These are phyloP conservation scores for peach (Prunus persica) DNA, from an alignment of 306 rosid genomes.

Conservation along the genomic window DNA sequence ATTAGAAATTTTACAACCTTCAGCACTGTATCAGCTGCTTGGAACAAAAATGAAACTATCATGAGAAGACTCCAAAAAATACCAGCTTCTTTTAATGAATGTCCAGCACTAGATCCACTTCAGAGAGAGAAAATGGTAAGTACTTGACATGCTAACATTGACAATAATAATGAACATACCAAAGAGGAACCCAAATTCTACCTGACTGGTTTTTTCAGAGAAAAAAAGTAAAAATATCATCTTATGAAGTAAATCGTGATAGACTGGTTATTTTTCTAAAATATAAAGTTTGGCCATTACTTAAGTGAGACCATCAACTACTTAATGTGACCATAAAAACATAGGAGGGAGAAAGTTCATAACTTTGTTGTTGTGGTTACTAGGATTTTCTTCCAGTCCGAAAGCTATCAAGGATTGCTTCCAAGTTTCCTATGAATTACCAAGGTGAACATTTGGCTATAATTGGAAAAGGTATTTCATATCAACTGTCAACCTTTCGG, in stretches of 20 bases:
- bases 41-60: constrained; percentile 82
- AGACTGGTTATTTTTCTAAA: neutral
- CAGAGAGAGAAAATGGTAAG: constrained; percentile 28
- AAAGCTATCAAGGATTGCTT: neutral
- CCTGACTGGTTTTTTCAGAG: neutral
- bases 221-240: neutral
- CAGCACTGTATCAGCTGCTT: constrained; percentile 81
- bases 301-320: neutral
- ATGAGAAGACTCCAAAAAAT: constrained; percentile 84
- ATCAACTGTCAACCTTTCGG: neutral
- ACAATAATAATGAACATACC: neutral
- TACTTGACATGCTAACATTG: neutral
- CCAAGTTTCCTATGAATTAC: neutral
- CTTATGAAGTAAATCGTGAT: neutral
- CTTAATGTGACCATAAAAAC: neutral
- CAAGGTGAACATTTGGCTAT: neutral
- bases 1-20: constrained; percentile 52
- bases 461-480: neutral
- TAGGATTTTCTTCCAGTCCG: neutral
- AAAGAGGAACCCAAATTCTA: neutral
- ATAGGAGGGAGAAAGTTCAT: neutral
- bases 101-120: constrained; percentile 82
- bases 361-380: neutral
- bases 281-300: neutral
- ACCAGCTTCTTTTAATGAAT: constrained; percentile 76